Percentiles rank a stretch among this genome's conserved stretches.
phyloP scores from a whole-genome alignment of 139 green algal genomes.

The Chlorella sp. region DNA sequence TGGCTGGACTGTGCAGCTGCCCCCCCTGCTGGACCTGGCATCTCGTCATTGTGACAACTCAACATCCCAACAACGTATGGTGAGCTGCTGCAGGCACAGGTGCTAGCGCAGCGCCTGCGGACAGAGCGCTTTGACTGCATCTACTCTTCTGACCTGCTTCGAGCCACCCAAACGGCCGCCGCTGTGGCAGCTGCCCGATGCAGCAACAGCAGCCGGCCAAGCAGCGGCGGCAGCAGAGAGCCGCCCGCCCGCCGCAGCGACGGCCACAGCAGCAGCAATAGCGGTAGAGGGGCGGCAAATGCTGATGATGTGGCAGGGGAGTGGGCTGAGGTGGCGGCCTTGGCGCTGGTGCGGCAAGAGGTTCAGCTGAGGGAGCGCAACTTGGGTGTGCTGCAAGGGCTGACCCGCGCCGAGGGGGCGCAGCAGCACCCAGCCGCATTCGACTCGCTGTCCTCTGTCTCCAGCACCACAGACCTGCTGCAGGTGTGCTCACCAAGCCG shows the following conservation, averaged over 20 bases:
- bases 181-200: not conserved
- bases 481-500: not conserved
- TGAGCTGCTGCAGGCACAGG: slow-evolving; percentile 3
- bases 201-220: not conserved
- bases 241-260: not conserved
- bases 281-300: not conserved
- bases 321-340: not conserved
- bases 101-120: not conserved
- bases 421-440: slow-evolving; percentile 7
- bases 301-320: no score
- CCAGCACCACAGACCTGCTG: not conserved
- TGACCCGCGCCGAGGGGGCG: slow-evolving; percentile 17
- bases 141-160: slow-evolving; percentile 31
- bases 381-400: slow-evolving; percentile 35
- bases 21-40: not conserved
- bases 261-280: not conserved
- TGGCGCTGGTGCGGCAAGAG: not conserved
- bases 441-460: not conserved
- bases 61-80: no score
- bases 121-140: slow-evolving; percentile 7
- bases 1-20: not conserved
- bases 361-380: slow-evolving; percentile 13
- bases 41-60: no score
- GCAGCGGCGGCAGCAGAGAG: not conserved
- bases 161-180: slow-evolving; percentile 16